Conservation (phyloP, 148 eudicot genomes). For the Vaccinium myrtillus region DNA sequence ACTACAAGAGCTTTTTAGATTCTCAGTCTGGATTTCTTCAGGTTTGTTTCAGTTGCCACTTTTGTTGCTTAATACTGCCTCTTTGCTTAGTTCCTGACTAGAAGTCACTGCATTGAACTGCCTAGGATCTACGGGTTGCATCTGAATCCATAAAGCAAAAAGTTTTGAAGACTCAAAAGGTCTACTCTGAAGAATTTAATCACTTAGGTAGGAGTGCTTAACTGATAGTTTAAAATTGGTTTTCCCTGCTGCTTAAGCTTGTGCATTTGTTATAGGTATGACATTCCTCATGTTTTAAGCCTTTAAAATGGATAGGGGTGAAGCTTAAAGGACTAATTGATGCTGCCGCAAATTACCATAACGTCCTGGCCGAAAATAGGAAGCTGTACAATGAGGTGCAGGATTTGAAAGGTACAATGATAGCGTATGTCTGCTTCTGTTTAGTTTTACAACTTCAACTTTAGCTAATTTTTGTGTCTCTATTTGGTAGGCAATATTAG, state of each 20-base stretch:
- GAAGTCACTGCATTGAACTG: constrained; percentile 12
- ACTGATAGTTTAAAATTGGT: constrained; percentile 9
- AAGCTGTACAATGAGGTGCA: constrained; percentile 93
- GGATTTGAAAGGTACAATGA: constrained; percentile 80
- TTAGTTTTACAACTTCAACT: neutral
- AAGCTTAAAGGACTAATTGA: constrained; percentile 67
- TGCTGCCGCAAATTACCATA: constrained; percentile 80
- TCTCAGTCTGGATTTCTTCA: constrained; percentile 55
- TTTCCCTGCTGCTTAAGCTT: neutral
- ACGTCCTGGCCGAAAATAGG: constrained; percentile 79
- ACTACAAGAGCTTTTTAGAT: constrained; percentile 55
- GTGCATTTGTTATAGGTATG: constrained; percentile 13
- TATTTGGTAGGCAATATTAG: constrained; percentile 72
- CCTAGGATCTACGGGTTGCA: constrained; percentile 55
- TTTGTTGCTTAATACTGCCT: constrained; percentile 1
- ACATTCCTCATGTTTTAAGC: constrained; percentile 13
- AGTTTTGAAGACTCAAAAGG: constrained; percentile 45
- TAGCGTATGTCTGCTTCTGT: constrained; percentile 11
- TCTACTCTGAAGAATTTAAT: constrained; percentile 58
- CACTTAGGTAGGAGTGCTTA: constrained; percentile 51
- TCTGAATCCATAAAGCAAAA: constrained; percentile 66
- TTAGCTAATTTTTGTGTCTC: constrained; percentile 9
- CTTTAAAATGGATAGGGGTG: constrained; percentile 42
- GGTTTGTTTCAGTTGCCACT: constrained; percentile 41
- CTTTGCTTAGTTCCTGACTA: constrained; percentile 16